These are phyloP conservation scores for Cyanidioschyzon merolae DNA, from an alignment of 23 red algal species.

Conservation along the genomic window DNA sequence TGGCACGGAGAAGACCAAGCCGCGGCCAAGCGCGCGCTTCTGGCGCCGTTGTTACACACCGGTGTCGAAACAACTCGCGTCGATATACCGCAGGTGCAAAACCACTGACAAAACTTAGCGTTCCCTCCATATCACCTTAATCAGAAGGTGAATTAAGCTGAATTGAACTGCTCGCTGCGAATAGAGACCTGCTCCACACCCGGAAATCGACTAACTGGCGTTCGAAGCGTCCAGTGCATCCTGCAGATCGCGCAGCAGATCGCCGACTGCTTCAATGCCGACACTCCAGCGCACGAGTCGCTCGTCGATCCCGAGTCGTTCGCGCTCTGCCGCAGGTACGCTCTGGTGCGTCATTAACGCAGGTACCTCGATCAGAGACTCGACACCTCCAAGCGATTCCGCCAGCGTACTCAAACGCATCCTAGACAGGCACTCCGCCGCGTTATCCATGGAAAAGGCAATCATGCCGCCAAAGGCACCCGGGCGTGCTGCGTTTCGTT, in stretches of 20 bases:
- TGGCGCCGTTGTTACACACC: not conserved
- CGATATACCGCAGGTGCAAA: not conserved
- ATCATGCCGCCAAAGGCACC: slow-evolving; percentile 33
- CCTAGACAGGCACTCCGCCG: slow-evolving; percentile 17
- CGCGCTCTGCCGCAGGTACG: slow-evolving; percentile 17
- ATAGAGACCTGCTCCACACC: not conserved
- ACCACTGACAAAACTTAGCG: not conserved
- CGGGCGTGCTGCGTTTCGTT: slow-evolving; percentile 7
- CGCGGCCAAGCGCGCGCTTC: not conserved
- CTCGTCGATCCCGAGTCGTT: slow-evolving; percentile 35
- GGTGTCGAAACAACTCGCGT: not conserved
- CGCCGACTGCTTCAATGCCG: slow-evolving; percentile 29
- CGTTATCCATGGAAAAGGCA: slow-evolving; percentile 27
- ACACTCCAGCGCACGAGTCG: slow-evolving; percentile 25
- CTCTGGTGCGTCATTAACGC: slow-evolving; percentile 35
- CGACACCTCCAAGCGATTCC: slow-evolving; percentile 35
- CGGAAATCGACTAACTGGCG: not conserved
- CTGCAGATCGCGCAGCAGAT: slow-evolving; percentile 20
- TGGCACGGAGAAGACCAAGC: not conserved
- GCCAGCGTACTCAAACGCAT: slow-evolving; percentile 18
- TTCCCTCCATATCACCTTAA: not conserved
- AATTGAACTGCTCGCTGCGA: not conserved
- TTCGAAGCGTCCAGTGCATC: slow-evolving; percentile 12
- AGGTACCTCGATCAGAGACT: slow-evolving; percentile 33
- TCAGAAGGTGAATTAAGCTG: not conserved